Evolutionary conservation across 305 asterid genomes (phyloP).

Genomic region (Fraxinus velutina): DNA sequence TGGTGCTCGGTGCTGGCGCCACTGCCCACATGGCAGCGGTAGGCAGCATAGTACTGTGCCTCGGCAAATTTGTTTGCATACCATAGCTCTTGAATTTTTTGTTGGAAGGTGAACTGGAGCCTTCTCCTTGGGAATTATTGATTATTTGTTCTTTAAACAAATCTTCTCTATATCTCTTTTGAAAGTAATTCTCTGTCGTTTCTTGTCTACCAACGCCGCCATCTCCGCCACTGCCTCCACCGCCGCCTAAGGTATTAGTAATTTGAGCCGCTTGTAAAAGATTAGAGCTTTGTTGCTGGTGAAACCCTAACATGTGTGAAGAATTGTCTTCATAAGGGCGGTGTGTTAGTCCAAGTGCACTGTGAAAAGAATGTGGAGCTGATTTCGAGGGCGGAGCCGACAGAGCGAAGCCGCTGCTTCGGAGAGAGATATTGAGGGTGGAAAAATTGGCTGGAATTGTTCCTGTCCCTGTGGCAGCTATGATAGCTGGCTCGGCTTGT

Average conservation of each 20-base stretch:
- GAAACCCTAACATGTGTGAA: constrained; percentile 63
- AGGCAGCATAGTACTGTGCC: constrained; percentile 32
- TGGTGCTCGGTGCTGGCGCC: constrained; percentile 36
- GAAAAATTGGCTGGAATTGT: constrained; percentile 45
- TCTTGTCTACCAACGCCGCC: constrained; percentile 33
- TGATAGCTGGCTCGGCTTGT: constrained; percentile 42
- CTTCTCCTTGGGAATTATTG: constrained; percentile 39
- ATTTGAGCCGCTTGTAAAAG: constrained; percentile 42
- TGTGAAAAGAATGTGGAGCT: constrained; percentile 56
- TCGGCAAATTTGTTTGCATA: constrained; percentile 28
- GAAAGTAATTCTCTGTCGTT: constrained; percentile 45
- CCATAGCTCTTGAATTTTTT: constrained; percentile 41
- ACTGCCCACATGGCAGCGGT: constrained; percentile 66
- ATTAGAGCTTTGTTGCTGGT: constrained; percentile 35
- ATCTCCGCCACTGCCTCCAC: constrained; percentile 10
- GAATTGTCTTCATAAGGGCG: constrained; percentile 50
- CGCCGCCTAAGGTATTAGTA: constrained; percentile 31
- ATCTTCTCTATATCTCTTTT: constrained; percentile 67
- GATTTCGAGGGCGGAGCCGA: constrained; percentile 61
- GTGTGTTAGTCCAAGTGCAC: constrained; percentile 51
- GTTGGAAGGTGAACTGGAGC: constrained; percentile 47
- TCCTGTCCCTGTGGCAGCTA: constrained; percentile 40
- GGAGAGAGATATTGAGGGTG: constrained; percentile 54
- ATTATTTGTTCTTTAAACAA: constrained; percentile 55
- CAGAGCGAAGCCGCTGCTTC: constrained; percentile 59